phyloP scores from a whole-genome alignment of 306 rosid species.

The Acacia crassicarpa region DNA sequence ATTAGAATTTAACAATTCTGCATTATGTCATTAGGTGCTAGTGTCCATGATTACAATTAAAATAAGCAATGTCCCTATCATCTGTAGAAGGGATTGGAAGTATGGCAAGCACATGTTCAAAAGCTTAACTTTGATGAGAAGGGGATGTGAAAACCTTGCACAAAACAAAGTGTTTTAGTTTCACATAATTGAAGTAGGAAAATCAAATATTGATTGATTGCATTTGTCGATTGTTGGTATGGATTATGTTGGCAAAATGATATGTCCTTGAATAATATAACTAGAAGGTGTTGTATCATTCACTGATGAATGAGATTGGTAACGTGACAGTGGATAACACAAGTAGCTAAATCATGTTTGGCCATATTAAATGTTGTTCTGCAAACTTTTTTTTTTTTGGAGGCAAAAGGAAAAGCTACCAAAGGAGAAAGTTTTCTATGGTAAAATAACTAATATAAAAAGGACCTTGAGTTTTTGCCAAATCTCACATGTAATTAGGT shows the following conservation, averaged over 20 bases:
- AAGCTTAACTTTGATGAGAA: not conserved
- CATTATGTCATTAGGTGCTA: not conserved
- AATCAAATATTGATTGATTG: not conserved
- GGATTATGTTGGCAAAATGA: not conserved
- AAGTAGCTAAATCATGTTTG: not conserved
- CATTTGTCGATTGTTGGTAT: not conserved
- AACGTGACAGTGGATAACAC: not conserved
- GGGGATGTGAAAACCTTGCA: not conserved
- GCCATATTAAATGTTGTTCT: not conserved
- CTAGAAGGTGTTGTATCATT: not conserved
- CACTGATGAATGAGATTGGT: not conserved
- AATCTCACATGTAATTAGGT: not conserved
- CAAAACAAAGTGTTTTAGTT: too few relatives aligned
- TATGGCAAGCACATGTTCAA: not conserved
- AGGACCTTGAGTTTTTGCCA: not conserved
- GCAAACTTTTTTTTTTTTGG: not conserved
- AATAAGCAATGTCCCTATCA: not conserved
- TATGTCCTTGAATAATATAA: not conserved
- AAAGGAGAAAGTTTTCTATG: not conserved
- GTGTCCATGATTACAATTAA: not conserved
- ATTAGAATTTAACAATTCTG: not conserved
- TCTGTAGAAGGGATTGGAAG: not conserved
- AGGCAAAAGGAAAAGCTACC: not conserved
- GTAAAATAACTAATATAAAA: not conserved
- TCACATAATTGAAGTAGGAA: not conserved